Evolutionary conservation across 1,284 basidiomycete species (phyloP), one percentile per base, ranked within the genome.

Genomic region (Apiotrichum domesticum): DNA sequence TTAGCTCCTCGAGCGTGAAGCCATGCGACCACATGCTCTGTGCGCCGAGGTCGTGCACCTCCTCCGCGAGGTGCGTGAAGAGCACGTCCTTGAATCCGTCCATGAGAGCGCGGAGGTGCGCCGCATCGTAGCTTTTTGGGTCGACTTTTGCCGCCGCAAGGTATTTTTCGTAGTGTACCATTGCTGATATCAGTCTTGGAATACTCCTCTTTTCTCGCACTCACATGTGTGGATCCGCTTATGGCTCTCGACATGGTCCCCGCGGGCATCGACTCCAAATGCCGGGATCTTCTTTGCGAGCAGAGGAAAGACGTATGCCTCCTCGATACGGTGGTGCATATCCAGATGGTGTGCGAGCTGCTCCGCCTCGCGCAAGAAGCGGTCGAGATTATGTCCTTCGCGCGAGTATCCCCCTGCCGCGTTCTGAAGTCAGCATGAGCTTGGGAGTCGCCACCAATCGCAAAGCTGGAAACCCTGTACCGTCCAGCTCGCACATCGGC

Each of bases 11-110:
- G 46, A 86, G 66, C 3, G 80, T 85, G 78, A 84, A 86, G 4
- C 73, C 75, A 55, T 83, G 82, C 57, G 83, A 83, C 69, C 81
- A 80, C 78, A 87, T 77, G 62, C 85, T 85, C 58, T 83, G 81
- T 32, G 78, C 82, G 29, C 75, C 76, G 13, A 87, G 75, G 66
- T 87, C 86, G 29, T 77, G 70, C 58, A 84, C 85, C 77, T 87
- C 85, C 67, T 86, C 79, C 64, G 86, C 84, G 5, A 87, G 77
- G 71, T 87, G 86, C 29, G 67, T 66, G 73, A 86, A 86, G n/a
- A 87, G 74, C 6, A 85, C 82, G 34, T 82, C 82, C 40, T 81
- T 74, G 73, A 86, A 86, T 32, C 79, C 76, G 65, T 87, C 85
- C 59, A 87, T 75, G 64, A 83, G 84, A 2, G 63, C 78, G 52